These are phyloP conservation scores for Trametes polyzona DNA, from an alignment of 1,284 basidiomycete genomes.

Conservation along the genomic window DNA sequence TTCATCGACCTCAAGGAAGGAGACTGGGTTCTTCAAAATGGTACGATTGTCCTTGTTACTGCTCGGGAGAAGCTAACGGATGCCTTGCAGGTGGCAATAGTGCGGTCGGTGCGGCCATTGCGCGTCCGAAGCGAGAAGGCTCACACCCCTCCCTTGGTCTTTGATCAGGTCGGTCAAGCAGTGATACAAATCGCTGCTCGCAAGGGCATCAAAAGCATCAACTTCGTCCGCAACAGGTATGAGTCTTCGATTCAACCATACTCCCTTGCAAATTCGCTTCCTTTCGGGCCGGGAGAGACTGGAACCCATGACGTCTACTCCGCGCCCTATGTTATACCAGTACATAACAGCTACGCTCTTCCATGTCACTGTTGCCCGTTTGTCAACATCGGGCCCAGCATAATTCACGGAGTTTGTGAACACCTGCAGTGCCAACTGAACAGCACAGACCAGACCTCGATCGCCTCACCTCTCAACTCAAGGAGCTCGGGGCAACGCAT, in stretches of 20 bases:
- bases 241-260: no score
- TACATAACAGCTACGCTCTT: no score
- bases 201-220: slow-evolving; percentile 72
- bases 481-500: slow-evolving; percentile 68
- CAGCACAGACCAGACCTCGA: slow-evolving; percentile 53
- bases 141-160: slow-evolving; percentile 4
- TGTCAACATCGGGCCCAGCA: no score
- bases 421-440: no score
- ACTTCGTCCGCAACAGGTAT: slow-evolving; percentile 76
- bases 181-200: slow-evolving; percentile 81
- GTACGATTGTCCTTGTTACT: slow-evolving; percentile 30
- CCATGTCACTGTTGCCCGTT: no score
- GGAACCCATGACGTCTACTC: no score
- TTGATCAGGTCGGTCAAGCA: slow-evolving; percentile 79
- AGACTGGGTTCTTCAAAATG: slow-evolving; percentile 84
- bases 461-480: slow-evolving; percentile 53
- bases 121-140: background rate
- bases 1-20: slow-evolving; percentile 65
- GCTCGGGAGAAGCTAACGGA: background rate
- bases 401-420: no score
- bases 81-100: slow-evolving; percentile 61
- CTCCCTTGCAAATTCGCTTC: no score
- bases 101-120: slow-evolving; percentile 53
- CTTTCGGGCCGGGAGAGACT: no score
- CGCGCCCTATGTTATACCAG: no score